Evolutionary conservation across 768 basidiomycete species (phyloP).

Genomic region (Trametes cubensis): DNA sequence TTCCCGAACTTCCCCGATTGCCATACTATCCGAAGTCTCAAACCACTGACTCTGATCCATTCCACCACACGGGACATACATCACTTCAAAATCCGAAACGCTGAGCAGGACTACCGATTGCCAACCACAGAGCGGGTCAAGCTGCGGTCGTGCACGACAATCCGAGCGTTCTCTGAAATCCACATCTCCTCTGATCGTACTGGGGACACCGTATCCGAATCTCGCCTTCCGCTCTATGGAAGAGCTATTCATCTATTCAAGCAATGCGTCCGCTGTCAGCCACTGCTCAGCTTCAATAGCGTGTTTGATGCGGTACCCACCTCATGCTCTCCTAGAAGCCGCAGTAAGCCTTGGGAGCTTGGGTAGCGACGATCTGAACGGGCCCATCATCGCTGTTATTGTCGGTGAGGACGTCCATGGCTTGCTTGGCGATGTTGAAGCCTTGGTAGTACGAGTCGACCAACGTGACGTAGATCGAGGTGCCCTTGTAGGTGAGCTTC

Average conservation of each 20-base stretch:
- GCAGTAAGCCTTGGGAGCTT: slow-evolving; percentile 52
- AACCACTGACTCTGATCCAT: background rate
- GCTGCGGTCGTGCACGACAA: slow-evolving; percentile 12
- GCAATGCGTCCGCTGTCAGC: no score
- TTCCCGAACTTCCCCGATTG: no score
- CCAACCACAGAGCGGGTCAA: slow-evolving; percentile 4
- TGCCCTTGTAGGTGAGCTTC: slow-evolving; percentile 33
- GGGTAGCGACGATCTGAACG: slow-evolving; percentile 45
- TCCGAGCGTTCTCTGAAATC: slow-evolving; percentile 6
- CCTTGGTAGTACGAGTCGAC: slow-evolving; percentile 36
- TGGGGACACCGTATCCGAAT: background rate
- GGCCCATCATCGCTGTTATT: slow-evolving; percentile 51
- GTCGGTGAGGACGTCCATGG: slow-evolving; percentile 41
- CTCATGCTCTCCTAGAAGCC: slow-evolving; percentile 46
- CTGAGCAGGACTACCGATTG: slow-evolving; percentile 1
- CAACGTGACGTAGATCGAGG: slow-evolving; percentile 34
- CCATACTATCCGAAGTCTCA: no score
- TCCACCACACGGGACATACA: no score
- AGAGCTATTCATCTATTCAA: no score
- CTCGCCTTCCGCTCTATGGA: no score
- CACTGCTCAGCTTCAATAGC: no score
- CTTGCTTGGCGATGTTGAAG: slow-evolving; percentile 40
- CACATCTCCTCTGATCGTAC: background rate
- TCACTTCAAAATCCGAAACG: background rate
- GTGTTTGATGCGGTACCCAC: no score